Base-by-base conservation (phyloP, 2,329 filamentous ascomycete genomes). In the Lasiodiplodia theobromae region DNA sequence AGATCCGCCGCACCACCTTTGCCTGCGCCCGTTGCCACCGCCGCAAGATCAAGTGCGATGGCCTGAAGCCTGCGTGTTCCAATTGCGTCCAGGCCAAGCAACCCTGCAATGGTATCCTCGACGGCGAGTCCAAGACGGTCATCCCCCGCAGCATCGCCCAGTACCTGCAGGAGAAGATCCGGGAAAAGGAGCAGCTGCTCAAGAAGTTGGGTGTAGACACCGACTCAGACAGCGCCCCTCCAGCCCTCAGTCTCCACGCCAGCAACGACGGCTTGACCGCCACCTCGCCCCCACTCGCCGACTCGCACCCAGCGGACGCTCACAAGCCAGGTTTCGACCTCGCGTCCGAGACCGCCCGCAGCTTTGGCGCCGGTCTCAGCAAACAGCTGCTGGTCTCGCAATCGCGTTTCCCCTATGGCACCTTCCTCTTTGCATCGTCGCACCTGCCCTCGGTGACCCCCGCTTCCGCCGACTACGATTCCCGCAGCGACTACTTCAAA, bases 111-210 rank as follows among this genome's bases (percentile, higher is more conserved):
- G 67, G 67, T 38, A 68, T 68, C 25, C 67, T 68, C 40, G 67
- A 68, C n/a, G 67, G 67, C 67, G 67, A 68, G 52, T 64, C 58
- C 38, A 68, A 68, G 58, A 68, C 67, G 21, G 60, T 68, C 67
- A 65, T 68, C 12, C 67, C 67, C 21, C 58, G 67, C 51, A 68
- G 67, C 67, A 68, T 68, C 51, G 67, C 67, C 21, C 51, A 64
- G 6, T 68, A 68, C 28, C 51, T 68, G 52, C 67, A 64, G 40
- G 67, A 68, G 38, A 68, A 68, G 67, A 68, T 68, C 34, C 47
- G 52, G 37, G 67, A 68, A 40, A 68, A 68, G 67, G 67, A 68
- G 60, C 52, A 23, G 25, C 40, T 58, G 2, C 51, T 68, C 8
- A 28, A 28, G n/a, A 68, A 65, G 37, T 58, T 68, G 40, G 67